phyloP scores from a whole-genome alignment of 306 rosid genomes.

The Macrotyloma uniflorum region DNA sequence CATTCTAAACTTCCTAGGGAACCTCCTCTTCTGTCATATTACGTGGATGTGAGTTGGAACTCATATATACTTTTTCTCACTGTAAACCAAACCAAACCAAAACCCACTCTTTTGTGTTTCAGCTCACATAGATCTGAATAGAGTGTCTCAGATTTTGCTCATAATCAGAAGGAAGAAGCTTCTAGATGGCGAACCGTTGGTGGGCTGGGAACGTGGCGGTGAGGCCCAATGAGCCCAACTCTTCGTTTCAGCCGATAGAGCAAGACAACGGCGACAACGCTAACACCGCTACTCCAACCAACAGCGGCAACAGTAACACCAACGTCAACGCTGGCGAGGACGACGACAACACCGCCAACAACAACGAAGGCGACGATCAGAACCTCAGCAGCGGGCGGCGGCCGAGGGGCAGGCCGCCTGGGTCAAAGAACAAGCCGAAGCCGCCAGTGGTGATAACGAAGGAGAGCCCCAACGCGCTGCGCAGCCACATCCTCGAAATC shows the following conservation, averaged over 20 bases:
- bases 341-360: constrained; percentile 41
- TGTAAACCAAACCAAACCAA: not conserved
- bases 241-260: not conserved
- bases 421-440: constrained; percentile 80
- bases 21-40: not conserved
- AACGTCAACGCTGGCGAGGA: constrained; percentile 46
- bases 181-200: constrained; percentile 78
- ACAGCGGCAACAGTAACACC: constrained; percentile 6
- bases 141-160: not conserved
- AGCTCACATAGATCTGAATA: not conserved
- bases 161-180: not conserved
- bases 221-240: constrained; percentile 27
- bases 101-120: not conserved
- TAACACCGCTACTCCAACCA: constrained; percentile 49
- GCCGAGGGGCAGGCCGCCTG: constrained; percentile 84
- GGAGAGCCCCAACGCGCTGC: constrained; percentile 76
- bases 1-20: not conserved
- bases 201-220: constrained; percentile 69
- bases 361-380: constrained; percentile 8
- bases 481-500: constrained; percentile 80
- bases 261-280: constrained; percentile 22
- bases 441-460: constrained; percentile 72
- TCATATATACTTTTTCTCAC: not conserved
- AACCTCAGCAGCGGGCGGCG: constrained; percentile 45
- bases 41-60: not conserved